Evolutionary conservation across 1,284 basidiomycete species (phyloP).

Genomic region (Xerocomus amazonicus): DNA sequence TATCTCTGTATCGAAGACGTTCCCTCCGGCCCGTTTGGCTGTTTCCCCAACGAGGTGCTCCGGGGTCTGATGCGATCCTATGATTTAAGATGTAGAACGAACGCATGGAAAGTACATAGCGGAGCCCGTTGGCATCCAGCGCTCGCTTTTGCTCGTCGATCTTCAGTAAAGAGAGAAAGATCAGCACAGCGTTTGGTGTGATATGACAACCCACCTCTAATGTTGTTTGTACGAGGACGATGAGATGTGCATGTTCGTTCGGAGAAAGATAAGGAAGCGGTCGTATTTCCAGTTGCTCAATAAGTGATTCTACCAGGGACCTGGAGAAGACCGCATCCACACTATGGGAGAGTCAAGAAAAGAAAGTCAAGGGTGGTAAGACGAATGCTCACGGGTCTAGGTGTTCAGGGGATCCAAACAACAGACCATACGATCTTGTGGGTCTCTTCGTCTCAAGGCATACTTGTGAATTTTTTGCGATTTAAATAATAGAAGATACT

Average conservation of each 20-base stretch:
- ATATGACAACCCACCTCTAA: constrained; percentile 58
- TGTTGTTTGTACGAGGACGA: constrained; percentile 80
- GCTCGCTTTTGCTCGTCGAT: constrained; percentile 84
- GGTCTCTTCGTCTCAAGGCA: constrained; percentile 23
- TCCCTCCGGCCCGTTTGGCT: constrained; percentile 52
- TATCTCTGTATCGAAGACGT: constrained; percentile 84
- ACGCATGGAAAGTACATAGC: constrained; percentile 87
- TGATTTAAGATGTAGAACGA: constrained; percentile 77
- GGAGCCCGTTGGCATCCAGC: constrained; percentile 84
- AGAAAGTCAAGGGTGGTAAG: background rate
- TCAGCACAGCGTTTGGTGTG: constrained; percentile 1
- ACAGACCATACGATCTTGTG: constrained; percentile 38
- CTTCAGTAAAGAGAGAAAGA: constrained; percentile 37
- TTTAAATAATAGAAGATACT: background rate
- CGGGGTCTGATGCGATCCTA: constrained; percentile 46
- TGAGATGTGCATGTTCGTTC: constrained; percentile 76
- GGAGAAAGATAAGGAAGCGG: constrained; percentile 69
- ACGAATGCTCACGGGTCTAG: constrained; percentile 41
- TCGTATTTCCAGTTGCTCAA: constrained; percentile 59
- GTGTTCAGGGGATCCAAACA: constrained; percentile 42
- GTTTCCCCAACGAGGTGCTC: constrained; percentile 41
- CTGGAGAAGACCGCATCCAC: constrained; percentile 62
- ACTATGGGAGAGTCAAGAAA: constrained; percentile 25
- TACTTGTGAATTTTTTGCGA: background rate
- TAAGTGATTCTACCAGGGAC: constrained; percentile 54